These are phyloP conservation scores for Peronospora destructor DNA, from an alignment of 352 stramenopile species.

Conservation along the genomic window DNA sequence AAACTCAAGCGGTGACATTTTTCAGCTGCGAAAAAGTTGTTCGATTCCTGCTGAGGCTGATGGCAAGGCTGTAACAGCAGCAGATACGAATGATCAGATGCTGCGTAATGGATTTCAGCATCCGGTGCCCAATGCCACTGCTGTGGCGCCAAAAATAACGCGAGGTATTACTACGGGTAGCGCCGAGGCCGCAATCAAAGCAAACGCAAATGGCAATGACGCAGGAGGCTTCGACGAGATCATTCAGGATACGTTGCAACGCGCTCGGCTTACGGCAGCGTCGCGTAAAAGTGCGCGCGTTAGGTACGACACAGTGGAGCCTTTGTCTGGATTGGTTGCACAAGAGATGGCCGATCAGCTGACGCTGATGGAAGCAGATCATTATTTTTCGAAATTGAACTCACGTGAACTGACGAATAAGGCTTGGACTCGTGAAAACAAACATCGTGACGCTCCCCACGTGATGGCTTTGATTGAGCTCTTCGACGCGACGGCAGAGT, in stretches of 20 bases:
- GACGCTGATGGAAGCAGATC: conserved; percentile 71
- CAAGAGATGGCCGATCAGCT: conserved; percentile 77
- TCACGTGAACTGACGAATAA: conserved; percentile 82
- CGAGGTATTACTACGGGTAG: conserved; percentile 64
- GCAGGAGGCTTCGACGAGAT: conserved; percentile 38
- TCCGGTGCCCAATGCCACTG: conserved; percentile 15
- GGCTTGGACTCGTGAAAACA: conserved; percentile 75
- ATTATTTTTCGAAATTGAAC: conserved; percentile 64
- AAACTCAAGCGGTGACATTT: conserved; percentile 42
- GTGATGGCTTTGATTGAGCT: conserved; percentile 83
- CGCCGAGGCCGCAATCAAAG: conserved; percentile 28
- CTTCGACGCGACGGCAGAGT: conserved; percentile 78
- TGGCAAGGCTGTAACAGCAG: conserved; percentile 20
- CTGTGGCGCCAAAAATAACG: conserved; percentile 50
- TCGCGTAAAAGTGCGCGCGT: conserved; percentile 58
- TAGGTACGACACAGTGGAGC: conserved; percentile 76
- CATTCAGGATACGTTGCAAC: conserved; percentile 69
- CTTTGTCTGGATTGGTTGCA: conserved; percentile 48
- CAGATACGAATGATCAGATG: conserved; percentile 16
- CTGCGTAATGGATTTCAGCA: conserved; percentile 16
- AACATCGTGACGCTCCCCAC: conserved; percentile 71
- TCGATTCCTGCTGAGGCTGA: conserved; percentile 18
- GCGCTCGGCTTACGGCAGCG: conserved; percentile 39
- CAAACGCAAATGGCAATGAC: conserved; percentile 13
- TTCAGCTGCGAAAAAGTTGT: conserved; percentile 39